Base-by-base conservation (phyloP, 2,329 filamentous ascomycete genomes). In the Exophiala mesophila region DNA sequence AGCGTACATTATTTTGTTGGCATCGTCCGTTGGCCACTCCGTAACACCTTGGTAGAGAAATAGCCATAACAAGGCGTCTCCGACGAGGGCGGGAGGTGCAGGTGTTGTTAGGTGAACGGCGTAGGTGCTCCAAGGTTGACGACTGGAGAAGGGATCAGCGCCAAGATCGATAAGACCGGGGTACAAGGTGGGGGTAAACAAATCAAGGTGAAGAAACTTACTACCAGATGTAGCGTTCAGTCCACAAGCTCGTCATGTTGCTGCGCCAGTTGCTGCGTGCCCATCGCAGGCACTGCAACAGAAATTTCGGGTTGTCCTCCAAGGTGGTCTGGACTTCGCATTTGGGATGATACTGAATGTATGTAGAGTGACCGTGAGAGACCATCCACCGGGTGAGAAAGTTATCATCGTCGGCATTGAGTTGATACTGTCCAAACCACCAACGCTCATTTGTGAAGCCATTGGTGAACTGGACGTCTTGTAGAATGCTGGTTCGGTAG, bases 321-420 rank as follows among this genome's bases (percentile, higher is more conserved):
- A 97, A 74, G 3, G 89, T 96, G 18, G 90, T 97, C 69, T 92
- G 82, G 47, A 97, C 83, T 66, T 94, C 86, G 57, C 87, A 94
- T 61, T 94, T 87, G 35, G 77, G 79, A 63, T 95, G 83, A 68
- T 95, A 95, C 69, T 97, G 90, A 64, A 96, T 85, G 74, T 86
- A 90, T 16, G 89, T 96, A 69, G 94, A 88, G 86, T 88, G 94
- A 55, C 83, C 77, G 68, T 95, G 84, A 52, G 81, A 85, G 55
- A 96, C 89, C 59, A 97, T 77, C 90, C 90, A 97, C 44, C 90
- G 82, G 5, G 90, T 96, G 56, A 97, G 87, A 68, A 96, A 97
- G 68, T 97, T 97, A 73, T 97, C 90, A 64, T 97, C 90, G 65
- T 97, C 90, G 18, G 90, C 88, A 60, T 96, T 96, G 48, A 97